Base-by-base conservation (phyloP, 176 grass and related monocot genomes). In the Coix lacrymajobi region DNA sequence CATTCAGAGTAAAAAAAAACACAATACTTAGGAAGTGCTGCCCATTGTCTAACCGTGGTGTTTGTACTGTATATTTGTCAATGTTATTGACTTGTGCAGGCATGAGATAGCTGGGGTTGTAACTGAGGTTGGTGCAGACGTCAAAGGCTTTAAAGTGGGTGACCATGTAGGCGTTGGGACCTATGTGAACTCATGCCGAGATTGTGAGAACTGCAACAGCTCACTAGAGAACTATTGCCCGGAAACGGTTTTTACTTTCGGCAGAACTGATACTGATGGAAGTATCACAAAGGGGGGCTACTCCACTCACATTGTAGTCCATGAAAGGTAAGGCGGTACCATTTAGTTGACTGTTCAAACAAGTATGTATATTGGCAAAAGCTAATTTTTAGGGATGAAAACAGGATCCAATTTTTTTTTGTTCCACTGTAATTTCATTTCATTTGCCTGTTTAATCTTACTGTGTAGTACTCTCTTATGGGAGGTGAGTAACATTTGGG, bases 241-340 rank as follows among this genome's bases (percentile, higher is more conserved):
- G 7, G 85, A 93, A 36, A 0, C 1, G 17, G 39, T 80, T 26
- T 65, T 19, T 28, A 97, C 94, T 82, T 97, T 83, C 62, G 91
- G 91, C 16, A n/a, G 61, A 2, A 68, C 87, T 48, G 94, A 97
- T 85, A 74, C 89, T 13, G 91, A 97, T 76, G 94, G 91, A 11
- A 83, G 78, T 29, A 64, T 93, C 30, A 97, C 94, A 19, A 93
- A 83, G 71, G 94, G 94, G 39, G 91, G 94, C 43, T 97, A 93
- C 87, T 97, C 94, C 22, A 97, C 16, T 67, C 83, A 89, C 73
- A 97, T 91, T 46, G 91, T 93, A 31, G 94, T 93, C 39, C 68
- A 71, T 80, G 74, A 97, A 46, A 93, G 94, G 94, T 89, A 87
- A 48, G 76, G 7, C 13, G 2, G 13, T 9, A 45, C 24, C 37